Percentiles rank a stretch among this genome's conserved stretches.
Conservation (phyloP, 176 grass and related monocot species). For the Luzula sylvatica region DNA sequence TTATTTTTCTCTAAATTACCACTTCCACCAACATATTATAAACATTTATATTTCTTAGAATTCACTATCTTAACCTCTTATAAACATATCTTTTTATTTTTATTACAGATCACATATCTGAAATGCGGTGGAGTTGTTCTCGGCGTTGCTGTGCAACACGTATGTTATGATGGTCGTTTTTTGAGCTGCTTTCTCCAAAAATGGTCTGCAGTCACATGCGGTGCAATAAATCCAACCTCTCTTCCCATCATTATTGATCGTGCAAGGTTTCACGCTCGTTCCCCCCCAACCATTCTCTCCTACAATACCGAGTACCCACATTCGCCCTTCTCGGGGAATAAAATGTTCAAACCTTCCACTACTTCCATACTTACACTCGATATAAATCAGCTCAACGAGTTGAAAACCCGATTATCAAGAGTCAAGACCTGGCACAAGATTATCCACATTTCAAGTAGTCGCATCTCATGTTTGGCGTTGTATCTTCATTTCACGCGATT, state of each 20-base stretch:
- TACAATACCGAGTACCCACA: background rate
- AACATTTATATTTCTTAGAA: too few relatives aligned
- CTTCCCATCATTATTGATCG: constrained; percentile 5
- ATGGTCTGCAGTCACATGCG: constrained; percentile 10
- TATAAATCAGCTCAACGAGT: background rate
- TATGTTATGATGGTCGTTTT: background rate
- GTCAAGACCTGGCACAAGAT: background rate
- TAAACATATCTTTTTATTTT: too few relatives aligned
- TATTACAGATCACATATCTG: constrained; percentile 17
- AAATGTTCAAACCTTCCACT: background rate
- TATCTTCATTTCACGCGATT: constrained; percentile 4
- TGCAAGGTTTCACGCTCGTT: background rate
- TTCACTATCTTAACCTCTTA: too few relatives aligned
- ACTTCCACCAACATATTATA: too few relatives aligned
- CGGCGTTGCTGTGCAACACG: constrained; percentile 4
- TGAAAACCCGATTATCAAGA: background rate
- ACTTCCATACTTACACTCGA: background rate
- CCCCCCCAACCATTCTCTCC: constrained; percentile 1
- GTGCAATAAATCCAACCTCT: background rate
- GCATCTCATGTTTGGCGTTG: constrained; percentile 10
- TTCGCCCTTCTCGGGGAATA: background rate
- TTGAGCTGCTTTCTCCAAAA: constrained; percentile 11
- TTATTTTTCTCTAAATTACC: too few relatives aligned
- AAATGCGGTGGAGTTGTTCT: constrained; percentile 14
- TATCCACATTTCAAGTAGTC: background rate